A percentile compares a stretch with the other conserved stretches of the same genome.
These are phyloP conservation scores for Vachellia collinsii DNA, from an alignment of 306 rosid genomes.

Conservation along the genomic window DNA sequence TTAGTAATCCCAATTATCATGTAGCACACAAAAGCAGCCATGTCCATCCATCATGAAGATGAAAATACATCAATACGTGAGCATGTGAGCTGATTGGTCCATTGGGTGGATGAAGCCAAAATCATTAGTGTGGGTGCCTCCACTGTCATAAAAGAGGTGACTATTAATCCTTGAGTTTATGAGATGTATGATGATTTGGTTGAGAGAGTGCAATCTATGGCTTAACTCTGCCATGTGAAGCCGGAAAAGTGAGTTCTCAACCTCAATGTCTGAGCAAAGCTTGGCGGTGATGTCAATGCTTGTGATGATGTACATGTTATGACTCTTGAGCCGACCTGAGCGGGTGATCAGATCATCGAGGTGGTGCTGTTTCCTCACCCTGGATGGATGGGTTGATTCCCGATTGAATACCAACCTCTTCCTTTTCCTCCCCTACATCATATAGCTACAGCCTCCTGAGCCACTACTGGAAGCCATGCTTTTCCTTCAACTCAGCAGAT, in stretches of 20 bases:
- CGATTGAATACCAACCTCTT: conserved; percentile 87
- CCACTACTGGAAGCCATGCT: conserved; percentile 50
- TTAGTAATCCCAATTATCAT: too few species aligned
- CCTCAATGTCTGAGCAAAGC: conserved; percentile 53
- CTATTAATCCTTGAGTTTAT: conserved; percentile 42
- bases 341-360: conserved; percentile 57
- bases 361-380: conserved; percentile 77
- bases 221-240: conserved; percentile 80
- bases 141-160: too few species aligned
- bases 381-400: conserved; percentile 80
- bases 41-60: too few species aligned
- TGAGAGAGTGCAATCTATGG: conserved; percentile 66
- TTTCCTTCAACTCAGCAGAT: neutral
- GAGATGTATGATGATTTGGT: conserved; percentile 45
- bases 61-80: too few species aligned
- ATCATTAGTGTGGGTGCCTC: too few species aligned
- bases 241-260: conserved; percentile 73
- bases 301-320: conserved; percentile 54
- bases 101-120: too few species aligned
- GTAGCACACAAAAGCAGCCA: too few species aligned
- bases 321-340: conserved; percentile 51
- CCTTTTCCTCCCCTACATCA: conserved; percentile 72
- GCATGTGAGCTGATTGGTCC: too few species aligned
- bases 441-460: too few species aligned
- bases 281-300: conserved; percentile 55